phyloP scores from a whole-genome alignment of 2,329 filamentous ascomycete species.

The Daldinia sp. region DNA sequence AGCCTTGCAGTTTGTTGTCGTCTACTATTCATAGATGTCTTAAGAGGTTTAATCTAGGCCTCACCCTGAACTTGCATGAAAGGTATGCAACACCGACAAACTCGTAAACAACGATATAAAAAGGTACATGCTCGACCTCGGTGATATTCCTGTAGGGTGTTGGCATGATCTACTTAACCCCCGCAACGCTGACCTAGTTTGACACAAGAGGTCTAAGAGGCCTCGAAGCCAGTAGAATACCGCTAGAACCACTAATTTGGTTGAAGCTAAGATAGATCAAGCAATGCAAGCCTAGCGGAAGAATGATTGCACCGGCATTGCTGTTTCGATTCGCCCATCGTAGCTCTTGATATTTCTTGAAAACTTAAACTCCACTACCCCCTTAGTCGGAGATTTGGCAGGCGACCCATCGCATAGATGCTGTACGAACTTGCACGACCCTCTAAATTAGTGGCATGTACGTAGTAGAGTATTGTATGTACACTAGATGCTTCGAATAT shows the following conservation, averaged over 20 bases:
- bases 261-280: conserved; percentile 16
- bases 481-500: neutral
- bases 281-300: conserved; percentile 17
- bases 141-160: conserved; percentile 15
- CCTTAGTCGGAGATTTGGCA: conserved; percentile 21
- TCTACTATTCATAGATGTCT: neutral
- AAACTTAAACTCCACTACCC: neutral
- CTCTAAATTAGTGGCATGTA: neutral
- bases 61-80: conserved; percentile 7
- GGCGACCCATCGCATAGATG: conserved; percentile 8
- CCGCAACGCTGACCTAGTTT: conserved; percentile 12
- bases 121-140: conserved; percentile 6
- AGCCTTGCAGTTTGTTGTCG: conserved; percentile 17
- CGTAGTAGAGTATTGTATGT: no score
- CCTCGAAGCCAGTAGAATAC: conserved; percentile 28
- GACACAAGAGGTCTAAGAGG: conserved; percentile 12
- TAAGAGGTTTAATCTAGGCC: neutral
- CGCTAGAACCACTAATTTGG: conserved; percentile 21
- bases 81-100: neutral
- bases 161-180: conserved; percentile 6
- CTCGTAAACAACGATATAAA: neutral
- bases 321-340: conserved; percentile 11
- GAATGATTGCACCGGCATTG: neutral
- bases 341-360: neutral
- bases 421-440: neutral